Evolutionary conservation across 768 basidiomycete species (phyloP), one percentile per base, ranked within the genome.

Genomic region (Tremella fuciformis): DNA sequence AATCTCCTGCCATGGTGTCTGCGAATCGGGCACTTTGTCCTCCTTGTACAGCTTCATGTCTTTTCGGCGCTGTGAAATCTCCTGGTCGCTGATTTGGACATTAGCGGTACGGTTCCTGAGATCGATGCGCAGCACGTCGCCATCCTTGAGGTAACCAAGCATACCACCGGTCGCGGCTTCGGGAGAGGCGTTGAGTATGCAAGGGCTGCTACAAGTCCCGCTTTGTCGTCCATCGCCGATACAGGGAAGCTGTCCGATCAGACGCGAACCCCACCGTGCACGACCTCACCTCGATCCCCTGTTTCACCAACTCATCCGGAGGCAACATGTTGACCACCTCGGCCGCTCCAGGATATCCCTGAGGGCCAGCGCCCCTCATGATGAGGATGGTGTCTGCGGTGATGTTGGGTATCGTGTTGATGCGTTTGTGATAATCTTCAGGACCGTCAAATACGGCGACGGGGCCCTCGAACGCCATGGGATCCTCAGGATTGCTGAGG

Each of bases 251-350:
- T n/a, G n/a, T n/a, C n/a, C n/a, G n/a, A n/a, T n/a, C n/a, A n/a
- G n/a, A n/a, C n/a, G n/a, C n/a, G n/a, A n/a, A n/a, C n/a, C n/a
- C n/a, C n/a, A n/a, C n/a, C n/a, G n/a, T n/a, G n/a, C n/a, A n/a
- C n/a, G n/a, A n/a, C n/a, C n/a, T n/a, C n/a, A n/a, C n/a, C n/a
- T 76, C 75, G 44, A 76, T 68, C 6, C 75, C 75, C 50, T 71
- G 34, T 52, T 70, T 71, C 62, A 76, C 69, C 15, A 76, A 55
- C 22, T 59, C 38, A 22, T 66, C 70, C 1, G 75, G 75, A 1
- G 75, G 75, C 24, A 74, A 70, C 73, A 76, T 75, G 52, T 76
- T 76, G 34, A 75, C 75, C n/a, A 71, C 71, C 53, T 75, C 69
- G 15, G 71, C 71, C 18, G 69, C 65, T 3, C 72, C 73, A 0